These are phyloP conservation scores for Trypanosoma caninum DNA, from an alignment of 208 protist species.

Conservation along the genomic window DNA sequence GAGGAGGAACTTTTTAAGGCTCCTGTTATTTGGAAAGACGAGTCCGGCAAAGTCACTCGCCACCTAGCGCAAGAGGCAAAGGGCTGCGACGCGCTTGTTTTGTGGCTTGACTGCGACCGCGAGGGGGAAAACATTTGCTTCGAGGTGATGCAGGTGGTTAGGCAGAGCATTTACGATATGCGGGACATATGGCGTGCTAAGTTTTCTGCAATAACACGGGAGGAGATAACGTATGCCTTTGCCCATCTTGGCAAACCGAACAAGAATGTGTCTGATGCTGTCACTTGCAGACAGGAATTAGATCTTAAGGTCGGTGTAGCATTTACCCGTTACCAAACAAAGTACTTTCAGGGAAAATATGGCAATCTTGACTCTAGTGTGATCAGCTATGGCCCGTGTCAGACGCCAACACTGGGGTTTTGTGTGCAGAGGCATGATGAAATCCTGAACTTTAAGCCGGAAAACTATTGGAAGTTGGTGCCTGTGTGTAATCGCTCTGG, in stretches of 20 bases:
- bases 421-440: slow-evolving; percentile 91
- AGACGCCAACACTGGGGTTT: slow-evolving; percentile 95
- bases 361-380: slow-evolving; percentile 85
- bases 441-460: slow-evolving; percentile 90
- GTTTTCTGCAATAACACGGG: slow-evolving; percentile 90
- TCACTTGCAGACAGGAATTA: slow-evolving; percentile 94
- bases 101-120: slow-evolving; percentile 96
- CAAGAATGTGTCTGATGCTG: slow-evolving; percentile 87
- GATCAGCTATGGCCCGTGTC: slow-evolving; percentile 96
- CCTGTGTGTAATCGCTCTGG: slow-evolving; percentile 65
- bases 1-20: slow-evolving; percentile 86
- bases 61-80: slow-evolving; percentile 78
- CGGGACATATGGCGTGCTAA: slow-evolving; percentile 85
- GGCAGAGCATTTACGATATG: slow-evolving; percentile 41
- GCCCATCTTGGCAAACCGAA: slow-evolving; percentile 85
- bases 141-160: slow-evolving; percentile 92
- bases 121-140: slow-evolving; percentile 98
- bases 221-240: slow-evolving; percentile 87
- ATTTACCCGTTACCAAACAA: slow-evolving; percentile 94
- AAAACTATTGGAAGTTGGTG: slow-evolving; percentile 87
- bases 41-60: slow-evolving; percentile 76
- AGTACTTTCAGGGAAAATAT: slow-evolving; percentile 90
- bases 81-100: slow-evolving; percentile 85
- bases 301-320: slow-evolving; percentile 96
- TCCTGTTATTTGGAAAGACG: slow-evolving; percentile 81